These are phyloP conservation scores for Solanum hybrid DNA, from an alignment of 305 asterid species.

Conservation along the genomic window DNA sequence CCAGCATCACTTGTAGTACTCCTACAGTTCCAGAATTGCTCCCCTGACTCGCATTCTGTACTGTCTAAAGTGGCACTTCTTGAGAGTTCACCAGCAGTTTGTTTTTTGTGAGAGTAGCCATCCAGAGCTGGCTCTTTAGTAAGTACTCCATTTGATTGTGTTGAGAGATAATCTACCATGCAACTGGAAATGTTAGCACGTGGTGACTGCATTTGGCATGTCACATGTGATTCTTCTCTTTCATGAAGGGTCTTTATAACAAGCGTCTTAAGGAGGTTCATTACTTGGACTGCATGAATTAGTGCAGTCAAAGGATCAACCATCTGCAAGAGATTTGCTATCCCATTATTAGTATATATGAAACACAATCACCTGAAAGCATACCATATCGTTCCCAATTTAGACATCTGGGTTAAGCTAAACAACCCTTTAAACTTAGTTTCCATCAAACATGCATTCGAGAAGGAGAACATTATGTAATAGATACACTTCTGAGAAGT, in stretches of 20 bases:
- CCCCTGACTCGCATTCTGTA: constrained; percentile 15
- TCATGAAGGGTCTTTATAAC: constrained; percentile 38
- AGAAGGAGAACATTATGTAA: neutral
- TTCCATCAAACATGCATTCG: neutral
- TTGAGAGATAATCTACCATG: constrained; percentile 8
- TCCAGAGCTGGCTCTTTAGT: constrained; percentile 11
- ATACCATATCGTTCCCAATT: neutral
- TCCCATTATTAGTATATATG: neutral
- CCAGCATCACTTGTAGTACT: constrained; percentile 26
- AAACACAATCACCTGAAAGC: neutral
- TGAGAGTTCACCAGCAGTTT: constrained; percentile 6
- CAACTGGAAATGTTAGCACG: constrained; percentile 12
- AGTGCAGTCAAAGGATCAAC: constrained; percentile 78
- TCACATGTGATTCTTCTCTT: constrained; percentile 27
- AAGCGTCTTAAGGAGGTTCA: constrained; percentile 74
- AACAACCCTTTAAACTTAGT: neutral
- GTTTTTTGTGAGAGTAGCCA: constrained; percentile 3
- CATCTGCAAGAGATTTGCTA: constrained; percentile 36
- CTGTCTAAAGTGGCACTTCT: constrained; percentile 23
- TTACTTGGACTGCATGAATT: constrained; percentile 88
- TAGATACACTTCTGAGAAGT: neutral
- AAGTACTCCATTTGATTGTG: neutral
- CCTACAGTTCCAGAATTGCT: constrained; percentile 17
- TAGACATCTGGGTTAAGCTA: neutral
- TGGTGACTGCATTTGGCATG: constrained; percentile 7